A percentile compares a stretch with the other conserved stretches of the same genome.
These are phyloP conservation scores for Epichloe brachyelytri DNA, from an alignment of 2,329 filamentous ascomycete genomes.

Conservation along the genomic window DNA sequence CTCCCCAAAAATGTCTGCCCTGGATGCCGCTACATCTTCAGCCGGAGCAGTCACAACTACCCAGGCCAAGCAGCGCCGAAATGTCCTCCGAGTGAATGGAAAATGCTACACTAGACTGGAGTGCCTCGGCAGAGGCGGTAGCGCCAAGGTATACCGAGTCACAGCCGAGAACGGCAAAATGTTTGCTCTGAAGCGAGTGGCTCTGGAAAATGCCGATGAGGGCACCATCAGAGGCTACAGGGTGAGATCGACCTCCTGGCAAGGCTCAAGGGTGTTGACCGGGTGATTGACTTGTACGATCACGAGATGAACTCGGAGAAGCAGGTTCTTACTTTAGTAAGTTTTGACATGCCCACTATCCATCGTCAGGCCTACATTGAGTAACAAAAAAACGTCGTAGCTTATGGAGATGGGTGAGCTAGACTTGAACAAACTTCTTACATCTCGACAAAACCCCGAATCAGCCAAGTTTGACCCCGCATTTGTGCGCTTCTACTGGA, in stretches of 20 bases:
- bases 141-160: slow-evolving; percentile 87
- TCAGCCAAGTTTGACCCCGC: slow-evolving; percentile 70
- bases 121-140: slow-evolving; percentile 82
- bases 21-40: slow-evolving; percentile 79
- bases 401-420: slow-evolving; percentile 97
- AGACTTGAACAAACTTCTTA: slow-evolving; percentile 78
- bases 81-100: slow-evolving; percentile 78
- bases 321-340: slow-evolving; percentile 70
- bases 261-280: slow-evolving; percentile 70
- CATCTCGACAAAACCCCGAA: slow-evolving; percentile 56
- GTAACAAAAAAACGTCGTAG: slow-evolving; percentile 25
- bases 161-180: slow-evolving; percentile 96
- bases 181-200: slow-evolving; percentile 86
- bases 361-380: neutral
- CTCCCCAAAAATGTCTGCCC: slow-evolving; percentile 93
- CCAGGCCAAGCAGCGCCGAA: slow-evolving; percentile 62
- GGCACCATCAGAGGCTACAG: slow-evolving; percentile 75
- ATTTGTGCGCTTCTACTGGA: slow-evolving; percentile 97
- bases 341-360: slow-evolving; percentile 18
- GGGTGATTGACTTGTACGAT: slow-evolving; percentile 82
- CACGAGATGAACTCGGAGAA: slow-evolving; percentile 91
- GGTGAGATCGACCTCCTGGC: slow-evolving; percentile 88
- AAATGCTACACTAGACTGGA: slow-evolving; percentile 84
- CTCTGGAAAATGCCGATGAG: slow-evolving; percentile 81
- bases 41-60: slow-evolving; percentile 67